Conservation (phyloP, 192 early-diverging fungal species). For the Entomortierella parvispora region DNA sequence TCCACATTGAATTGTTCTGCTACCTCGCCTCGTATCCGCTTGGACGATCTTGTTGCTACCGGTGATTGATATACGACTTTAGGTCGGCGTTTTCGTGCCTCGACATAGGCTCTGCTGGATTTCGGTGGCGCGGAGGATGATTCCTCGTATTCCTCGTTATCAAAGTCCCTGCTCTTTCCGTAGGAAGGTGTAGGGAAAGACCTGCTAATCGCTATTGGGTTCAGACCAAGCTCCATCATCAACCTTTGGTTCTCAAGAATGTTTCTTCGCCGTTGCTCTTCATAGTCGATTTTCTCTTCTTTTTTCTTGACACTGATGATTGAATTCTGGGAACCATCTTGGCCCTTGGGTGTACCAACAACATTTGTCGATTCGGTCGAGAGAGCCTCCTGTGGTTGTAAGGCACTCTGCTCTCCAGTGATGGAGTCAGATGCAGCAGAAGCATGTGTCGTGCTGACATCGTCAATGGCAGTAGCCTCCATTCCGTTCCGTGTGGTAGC, state of each 20-base stretch:
- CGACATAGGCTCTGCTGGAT: neutral
- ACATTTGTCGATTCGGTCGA: too few relatives aligned
- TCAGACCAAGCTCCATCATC: slow-evolving; percentile 53
- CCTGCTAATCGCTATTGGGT: neutral
- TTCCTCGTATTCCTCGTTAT: neutral
- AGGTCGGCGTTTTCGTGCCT: neutral
- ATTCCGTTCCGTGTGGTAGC: too few relatives aligned
- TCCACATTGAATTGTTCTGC: slow-evolving; percentile 24
- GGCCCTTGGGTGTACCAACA: too few relatives aligned
- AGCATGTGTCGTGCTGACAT: too few relatives aligned
- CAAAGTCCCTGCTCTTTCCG: neutral
- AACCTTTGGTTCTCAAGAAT: slow-evolving; percentile 57
- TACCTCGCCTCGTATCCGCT: slow-evolving; percentile 42
- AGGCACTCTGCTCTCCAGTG: too few relatives aligned
- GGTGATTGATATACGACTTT: neutral
- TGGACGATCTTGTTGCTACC: slow-evolving; percentile 25
- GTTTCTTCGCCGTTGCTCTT: slow-evolving; percentile 50
- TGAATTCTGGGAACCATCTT: too few relatives aligned
- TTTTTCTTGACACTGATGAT: neutral
- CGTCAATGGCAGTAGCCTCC: too few relatives aligned
- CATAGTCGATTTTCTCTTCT: slow-evolving; percentile 49
- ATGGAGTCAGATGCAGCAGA: too few relatives aligned
- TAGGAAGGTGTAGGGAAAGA: neutral
- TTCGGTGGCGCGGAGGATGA: neutral
- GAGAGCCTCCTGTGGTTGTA: too few relatives aligned